Percentiles rank a stretch among this genome's conserved stretches.
phyloP scores from a whole-genome alignment of 345 rosid genomes.

The Salix caprea region DNA sequence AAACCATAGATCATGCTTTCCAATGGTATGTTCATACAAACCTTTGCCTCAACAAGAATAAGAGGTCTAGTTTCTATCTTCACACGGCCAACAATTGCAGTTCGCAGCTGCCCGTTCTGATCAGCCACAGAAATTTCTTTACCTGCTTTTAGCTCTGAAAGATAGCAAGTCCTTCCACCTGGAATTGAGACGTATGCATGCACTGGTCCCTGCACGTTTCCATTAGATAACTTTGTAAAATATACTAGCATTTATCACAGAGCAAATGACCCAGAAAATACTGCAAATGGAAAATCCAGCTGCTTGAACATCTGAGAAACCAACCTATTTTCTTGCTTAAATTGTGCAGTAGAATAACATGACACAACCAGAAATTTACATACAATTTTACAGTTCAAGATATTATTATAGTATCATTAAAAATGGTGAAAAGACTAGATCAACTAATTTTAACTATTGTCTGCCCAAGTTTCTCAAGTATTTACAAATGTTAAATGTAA shows the following conservation, averaged over 20 bases:
- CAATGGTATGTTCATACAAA: conserved; percentile 11
- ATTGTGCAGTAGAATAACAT: not conserved
- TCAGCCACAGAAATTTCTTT: conserved; percentile 64
- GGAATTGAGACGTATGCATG: conserved; percentile 79
- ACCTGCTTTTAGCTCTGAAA: conserved; percentile 77
- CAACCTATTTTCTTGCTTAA: not conserved
- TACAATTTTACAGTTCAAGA: too few relatives aligned
- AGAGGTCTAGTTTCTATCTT: conserved; percentile 82
- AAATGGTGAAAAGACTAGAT: not conserved
- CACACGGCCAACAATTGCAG: conserved; percentile 73
- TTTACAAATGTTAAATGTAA: not conserved
- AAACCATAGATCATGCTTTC: not conserved
- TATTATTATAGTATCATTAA: not conserved
- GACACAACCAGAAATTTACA: too few relatives aligned
- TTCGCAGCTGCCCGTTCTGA: conserved; percentile 53
- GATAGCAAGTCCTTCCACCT: conserved; percentile 82
- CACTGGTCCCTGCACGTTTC: conserved; percentile 63
- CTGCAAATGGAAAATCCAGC: not conserved
- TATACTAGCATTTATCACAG: not conserved
- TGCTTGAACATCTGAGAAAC: not conserved
- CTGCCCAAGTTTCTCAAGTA: not conserved
- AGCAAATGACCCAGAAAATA: not conserved
- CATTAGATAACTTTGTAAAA: not conserved
- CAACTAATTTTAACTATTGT: not conserved
- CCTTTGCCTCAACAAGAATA: conserved; percentile 76